These are phyloP conservation scores for Naganishia antarctica DNA, from an alignment of 768 basidiomycete genomes.

Conservation along the genomic window DNA sequence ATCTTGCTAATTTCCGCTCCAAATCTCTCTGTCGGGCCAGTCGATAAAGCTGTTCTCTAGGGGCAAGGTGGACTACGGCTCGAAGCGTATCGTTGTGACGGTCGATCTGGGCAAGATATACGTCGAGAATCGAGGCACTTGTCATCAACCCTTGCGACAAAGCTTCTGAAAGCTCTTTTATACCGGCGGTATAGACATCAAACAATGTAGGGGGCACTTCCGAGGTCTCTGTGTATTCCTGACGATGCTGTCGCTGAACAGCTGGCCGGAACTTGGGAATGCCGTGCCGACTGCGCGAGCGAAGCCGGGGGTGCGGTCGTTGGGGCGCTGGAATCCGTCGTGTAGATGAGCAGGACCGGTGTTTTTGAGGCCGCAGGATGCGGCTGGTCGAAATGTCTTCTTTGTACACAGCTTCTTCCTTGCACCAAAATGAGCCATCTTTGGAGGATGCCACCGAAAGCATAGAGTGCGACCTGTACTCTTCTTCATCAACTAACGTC, in stretches of 20 bases:
- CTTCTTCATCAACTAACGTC: not conserved
- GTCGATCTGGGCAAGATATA: slow-evolving; percentile 30
- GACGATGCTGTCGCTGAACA: not conserved
- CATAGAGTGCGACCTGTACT: not conserved
- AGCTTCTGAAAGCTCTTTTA: slow-evolving; percentile 25
- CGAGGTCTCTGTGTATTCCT: not conserved
- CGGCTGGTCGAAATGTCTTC: not conserved
- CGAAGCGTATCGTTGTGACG: slow-evolving; percentile 28
- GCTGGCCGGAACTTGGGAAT: not conserved
- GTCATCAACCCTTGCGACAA: slow-evolving; percentile 25
- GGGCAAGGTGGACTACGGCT: slow-evolving; percentile 28
- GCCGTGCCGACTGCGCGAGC: not conserved
- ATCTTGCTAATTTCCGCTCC: slow-evolving; percentile 22
- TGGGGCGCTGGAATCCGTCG: not conserved
- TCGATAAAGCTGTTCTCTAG: slow-evolving; percentile 26
- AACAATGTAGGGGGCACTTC: not conserved
- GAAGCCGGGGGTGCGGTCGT: not conserved
- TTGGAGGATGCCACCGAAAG: not conserved
- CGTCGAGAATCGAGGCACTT: slow-evolving; percentile 23
- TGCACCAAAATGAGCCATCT: not conserved
- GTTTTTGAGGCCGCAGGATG: not conserved
- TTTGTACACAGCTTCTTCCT: not conserved
- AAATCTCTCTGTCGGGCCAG: slow-evolving; percentile 29
- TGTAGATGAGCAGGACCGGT: not conserved
- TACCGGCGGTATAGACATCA: slow-evolving; percentile 25